Conservation (phyloP, 1,139 yeast genomes). For the Candida neerlandica region DNA sequence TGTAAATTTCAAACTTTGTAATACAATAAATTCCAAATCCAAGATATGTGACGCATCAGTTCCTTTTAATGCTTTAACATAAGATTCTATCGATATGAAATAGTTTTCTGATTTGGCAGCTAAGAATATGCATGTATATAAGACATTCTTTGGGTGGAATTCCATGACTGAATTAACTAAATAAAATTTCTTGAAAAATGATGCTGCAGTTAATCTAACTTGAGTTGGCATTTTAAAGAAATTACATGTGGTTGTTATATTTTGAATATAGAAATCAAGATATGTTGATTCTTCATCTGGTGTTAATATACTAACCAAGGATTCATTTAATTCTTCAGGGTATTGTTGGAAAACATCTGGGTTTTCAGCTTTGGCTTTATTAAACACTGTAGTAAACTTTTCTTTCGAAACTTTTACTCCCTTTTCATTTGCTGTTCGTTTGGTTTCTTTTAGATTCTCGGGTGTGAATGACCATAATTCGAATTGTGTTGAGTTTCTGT, state of each 20-base stretch:
- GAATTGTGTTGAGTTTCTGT: conserved; percentile 84
- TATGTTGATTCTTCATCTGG: conserved; percentile 71
- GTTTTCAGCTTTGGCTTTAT: conserved; percentile 31
- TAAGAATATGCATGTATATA: conserved; percentile 83
- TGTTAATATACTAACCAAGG: conserved; percentile 46
- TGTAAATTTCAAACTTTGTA: conserved; percentile 77
- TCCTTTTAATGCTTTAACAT: conserved; percentile 68
- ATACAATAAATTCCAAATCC: conserved; percentile 73
- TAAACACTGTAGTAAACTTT: conserved; percentile 31
- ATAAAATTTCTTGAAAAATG: conserved; percentile 81
- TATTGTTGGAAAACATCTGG: conserved; percentile 31
- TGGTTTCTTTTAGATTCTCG: conserved; percentile 51
- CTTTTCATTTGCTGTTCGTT: conserved; percentile 51
- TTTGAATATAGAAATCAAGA: conserved; percentile 70
- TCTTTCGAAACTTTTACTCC: conserved; percentile 49
- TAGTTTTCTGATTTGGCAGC: conserved; percentile 93
- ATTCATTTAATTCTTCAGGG: conserved; percentile 28
- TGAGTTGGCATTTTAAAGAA: conserved; percentile 52
- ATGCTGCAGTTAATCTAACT: conserved; percentile 77
- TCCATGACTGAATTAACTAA: conserved; percentile 81
- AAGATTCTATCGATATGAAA: conserved; percentile 83
- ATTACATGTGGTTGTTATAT: conserved; percentile 57
- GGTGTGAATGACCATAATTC: conserved; percentile 80
- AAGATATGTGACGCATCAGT: conserved; percentile 68
- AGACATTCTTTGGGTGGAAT: conserved; percentile 78